Conservation (phyloP, 495 filamentous ascomycete genomes). For the Aspergillus coremiiformis region DNA sequence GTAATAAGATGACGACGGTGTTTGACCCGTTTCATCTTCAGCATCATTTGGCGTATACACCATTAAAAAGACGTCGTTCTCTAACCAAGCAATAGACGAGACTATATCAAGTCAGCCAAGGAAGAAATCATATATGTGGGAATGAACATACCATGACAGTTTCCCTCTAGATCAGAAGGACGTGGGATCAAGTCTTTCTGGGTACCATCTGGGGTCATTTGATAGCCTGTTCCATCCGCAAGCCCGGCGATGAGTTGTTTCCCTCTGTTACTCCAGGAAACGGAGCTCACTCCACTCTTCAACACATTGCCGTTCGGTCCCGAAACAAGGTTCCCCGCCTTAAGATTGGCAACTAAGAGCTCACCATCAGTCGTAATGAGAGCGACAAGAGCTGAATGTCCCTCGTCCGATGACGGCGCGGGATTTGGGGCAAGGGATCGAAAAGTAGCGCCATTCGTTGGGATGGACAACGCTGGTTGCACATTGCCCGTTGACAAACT, state of each 20-base stretch:
- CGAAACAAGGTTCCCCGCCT: slow-evolving; percentile 51
- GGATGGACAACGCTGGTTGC: slow-evolving; percentile 63
- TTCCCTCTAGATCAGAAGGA: slow-evolving; percentile 57
- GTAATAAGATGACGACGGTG: slow-evolving; percentile 60
- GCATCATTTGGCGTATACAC: slow-evolving; percentile 60
- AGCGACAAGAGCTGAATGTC: slow-evolving; percentile 51
- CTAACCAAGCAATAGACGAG: slow-evolving; percentile 81
- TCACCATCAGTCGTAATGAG: slow-evolving; percentile 73
- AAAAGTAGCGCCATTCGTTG: slow-evolving; percentile 65
- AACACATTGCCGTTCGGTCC: slow-evolving; percentile 59
- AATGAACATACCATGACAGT: slow-evolving; percentile 54
- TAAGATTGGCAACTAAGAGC: slow-evolving; percentile 75
- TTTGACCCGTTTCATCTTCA: slow-evolving; percentile 43
- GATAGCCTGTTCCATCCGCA: slow-evolving; percentile 68
- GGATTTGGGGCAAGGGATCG: slow-evolving; percentile 79
- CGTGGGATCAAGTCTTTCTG: slow-evolving; percentile 71
- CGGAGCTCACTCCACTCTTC: slow-evolving; percentile 69
- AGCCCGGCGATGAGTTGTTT: slow-evolving; percentile 90
- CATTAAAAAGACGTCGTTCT: slow-evolving; percentile 76
- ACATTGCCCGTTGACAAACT: slow-evolving; percentile 56
- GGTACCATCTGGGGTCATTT: slow-evolving; percentile 74
- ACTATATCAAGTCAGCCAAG: slow-evolving; percentile 44
- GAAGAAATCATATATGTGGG: background rate
- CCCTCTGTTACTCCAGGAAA: slow-evolving; percentile 86
- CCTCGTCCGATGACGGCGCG: slow-evolving; percentile 41